Evolutionary conservation across 2,329 filamentous ascomycete genomes (phyloP).

Genomic region (Saccharata proteae): DNA sequence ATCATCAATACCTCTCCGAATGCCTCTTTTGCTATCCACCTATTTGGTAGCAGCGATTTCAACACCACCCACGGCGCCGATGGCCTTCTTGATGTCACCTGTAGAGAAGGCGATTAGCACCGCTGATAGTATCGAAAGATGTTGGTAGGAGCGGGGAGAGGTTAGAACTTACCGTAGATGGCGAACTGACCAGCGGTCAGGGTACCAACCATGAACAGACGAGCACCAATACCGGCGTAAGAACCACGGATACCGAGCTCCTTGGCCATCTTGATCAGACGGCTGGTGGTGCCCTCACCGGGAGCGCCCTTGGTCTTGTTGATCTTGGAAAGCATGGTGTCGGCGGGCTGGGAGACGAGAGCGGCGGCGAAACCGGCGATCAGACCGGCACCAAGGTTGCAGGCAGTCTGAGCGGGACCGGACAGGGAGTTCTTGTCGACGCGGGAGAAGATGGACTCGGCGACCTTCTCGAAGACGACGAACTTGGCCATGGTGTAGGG

Average conservation of each 20-base stretch:
- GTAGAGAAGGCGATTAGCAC: too few relatives aligned
- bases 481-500: slow-evolving; percentile 95
- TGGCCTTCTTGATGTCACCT: slow-evolving; percentile 54
- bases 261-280: slow-evolving; percentile 77
- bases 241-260: slow-evolving; percentile 72
- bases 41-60: slow-evolving; percentile 4
- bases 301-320: slow-evolving; percentile 87
- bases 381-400: slow-evolving; percentile 78
- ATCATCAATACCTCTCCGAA: too few relatives aligned
- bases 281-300: slow-evolving; percentile 69
- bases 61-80: slow-evolving; percentile 8
- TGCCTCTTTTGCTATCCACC: slow-evolving; percentile 1
- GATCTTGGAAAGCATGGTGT: slow-evolving; percentile 92
- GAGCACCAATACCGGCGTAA: slow-evolving; percentile 71
- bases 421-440: slow-evolving; percentile 62
- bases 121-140: too few relatives aligned
- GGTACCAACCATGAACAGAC: slow-evolving; percentile 61
- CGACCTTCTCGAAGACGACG: slow-evolving; percentile 83
- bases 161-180: too few relatives aligned
- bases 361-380: slow-evolving; percentile 80
- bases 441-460: slow-evolving; percentile 56
- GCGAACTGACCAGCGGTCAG: slow-evolving; percentile 58
- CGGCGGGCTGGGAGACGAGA: slow-evolving; percentile 76
- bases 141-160: too few relatives aligned
- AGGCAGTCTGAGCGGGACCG: slow-evolving; percentile 57